Evolutionary conservation across 1,139 yeast species (phyloP).

Genomic region (Geotrichum australiense): DNA sequence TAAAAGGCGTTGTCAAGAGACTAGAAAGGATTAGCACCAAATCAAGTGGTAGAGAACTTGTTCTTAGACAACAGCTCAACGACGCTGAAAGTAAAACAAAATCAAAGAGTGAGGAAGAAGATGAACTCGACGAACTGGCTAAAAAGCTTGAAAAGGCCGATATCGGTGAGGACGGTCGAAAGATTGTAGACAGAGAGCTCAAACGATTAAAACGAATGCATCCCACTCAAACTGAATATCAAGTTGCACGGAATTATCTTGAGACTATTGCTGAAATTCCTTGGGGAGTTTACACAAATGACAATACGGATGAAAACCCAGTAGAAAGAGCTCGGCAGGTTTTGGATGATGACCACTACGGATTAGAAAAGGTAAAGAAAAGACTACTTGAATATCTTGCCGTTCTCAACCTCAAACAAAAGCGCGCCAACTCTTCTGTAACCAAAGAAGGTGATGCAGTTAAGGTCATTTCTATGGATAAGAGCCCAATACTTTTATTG

Average conservation of each 20-base stretch:
- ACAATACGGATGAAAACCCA: constrained; percentile 38
- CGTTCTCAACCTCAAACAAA: constrained; percentile 53
- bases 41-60: constrained; percentile 26
- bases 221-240: constrained; percentile 66
- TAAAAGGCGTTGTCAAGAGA: constrained; percentile 24
- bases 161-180: constrained; percentile 35
- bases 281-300: constrained; percentile 33
- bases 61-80: constrained; percentile 27
- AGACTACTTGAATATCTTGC: constrained; percentile 77
- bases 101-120: constrained; percentile 27
- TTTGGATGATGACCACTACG: constrained; percentile 77
- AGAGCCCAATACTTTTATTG: constrained; percentile 69
- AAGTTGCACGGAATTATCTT: constrained; percentile 61
- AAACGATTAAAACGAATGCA: constrained; percentile 56
- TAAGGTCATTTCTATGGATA: constrained; percentile 34
- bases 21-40: constrained; percentile 23
- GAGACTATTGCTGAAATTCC: constrained; percentile 65
- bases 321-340: constrained; percentile 50
- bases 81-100: constrained; percentile 9
- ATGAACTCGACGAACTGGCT: constrained; percentile 31
- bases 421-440: constrained; percentile 9
- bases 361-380: constrained; percentile 72
- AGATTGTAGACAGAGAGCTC: constrained; percentile 56
- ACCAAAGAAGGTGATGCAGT: neutral
- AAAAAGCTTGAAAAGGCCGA: constrained; percentile 26